A percentile compares a stretch with the other conserved stretches of the same genome.
Conservation (phyloP, 345 rosid species). For the Arabis hirsuta region DNA sequence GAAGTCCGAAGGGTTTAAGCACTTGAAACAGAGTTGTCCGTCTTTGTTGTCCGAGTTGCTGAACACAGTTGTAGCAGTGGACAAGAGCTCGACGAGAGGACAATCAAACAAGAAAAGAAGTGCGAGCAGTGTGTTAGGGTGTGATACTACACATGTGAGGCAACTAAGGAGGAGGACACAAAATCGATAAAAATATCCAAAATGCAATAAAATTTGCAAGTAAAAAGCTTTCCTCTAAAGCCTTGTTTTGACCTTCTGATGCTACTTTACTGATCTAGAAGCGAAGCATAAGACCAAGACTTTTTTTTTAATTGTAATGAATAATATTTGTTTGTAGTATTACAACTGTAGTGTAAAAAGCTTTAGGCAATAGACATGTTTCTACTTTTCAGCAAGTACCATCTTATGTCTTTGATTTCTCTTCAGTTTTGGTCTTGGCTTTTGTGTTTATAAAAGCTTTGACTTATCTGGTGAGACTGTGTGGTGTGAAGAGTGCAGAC, state of each 20-base stretch:
- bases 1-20: conserved; percentile 93
- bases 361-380: conserved; percentile 34
- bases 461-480: not conserved
- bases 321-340: conserved; percentile 17
- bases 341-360: conserved; percentile 38
- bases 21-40: conserved; percentile 88
- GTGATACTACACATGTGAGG: conserved; percentile 66
- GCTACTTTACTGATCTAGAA: conserved; percentile 32
- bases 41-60: conserved; percentile 78
- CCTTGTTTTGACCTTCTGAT: conserved; percentile 20
- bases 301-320: conserved; percentile 12
- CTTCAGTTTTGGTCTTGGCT: conserved; percentile 20
- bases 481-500: too few species aligned
- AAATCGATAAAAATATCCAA: conserved; percentile 9
- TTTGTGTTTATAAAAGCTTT: conserved; percentile 1
- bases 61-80: conserved; percentile 68
- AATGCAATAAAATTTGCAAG: not conserved
- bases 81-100: conserved; percentile 62
- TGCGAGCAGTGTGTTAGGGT: conserved; percentile 72
- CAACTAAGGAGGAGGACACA: conserved; percentile 67
- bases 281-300: conserved; percentile 30
- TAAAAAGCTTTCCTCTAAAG: conserved; percentile 7
- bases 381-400: conserved; percentile 4
- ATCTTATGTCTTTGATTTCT: conserved; percentile 20
- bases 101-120: conserved; percentile 77